Percentiles rank a stretch among this genome's conserved stretches.
Conservation (phyloP, 2,329 filamentous ascomycete genomes). For the Aspergillus sp. region DNA sequence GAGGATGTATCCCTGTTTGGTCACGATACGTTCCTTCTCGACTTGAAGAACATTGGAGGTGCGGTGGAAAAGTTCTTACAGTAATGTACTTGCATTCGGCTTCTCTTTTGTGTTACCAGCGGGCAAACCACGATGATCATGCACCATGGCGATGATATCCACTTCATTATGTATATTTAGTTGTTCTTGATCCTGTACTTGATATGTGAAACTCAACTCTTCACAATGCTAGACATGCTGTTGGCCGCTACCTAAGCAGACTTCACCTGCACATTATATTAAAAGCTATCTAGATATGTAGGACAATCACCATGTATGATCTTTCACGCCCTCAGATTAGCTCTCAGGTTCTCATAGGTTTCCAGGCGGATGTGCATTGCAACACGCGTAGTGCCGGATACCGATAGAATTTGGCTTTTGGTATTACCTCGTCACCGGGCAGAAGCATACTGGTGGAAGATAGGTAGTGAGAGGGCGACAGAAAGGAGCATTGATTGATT, state of each 20-base stretch:
- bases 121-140: neutral
- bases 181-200: neutral
- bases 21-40: conserved; percentile 92
- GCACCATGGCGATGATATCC: neutral
- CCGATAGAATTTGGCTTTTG: conserved; percentile 48
- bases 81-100: conserved; percentile 39
- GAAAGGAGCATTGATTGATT: too few relatives aligned
- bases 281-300: neutral
- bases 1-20: conserved; percentile 94
- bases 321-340: conserved; percentile 42
- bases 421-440: conserved; percentile 41
- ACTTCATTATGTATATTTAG: neutral
- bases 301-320: neutral
- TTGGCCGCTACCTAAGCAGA: too few relatives aligned
- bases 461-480: neutral
- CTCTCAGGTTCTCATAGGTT: conserved; percentile 47
- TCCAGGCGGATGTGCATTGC: conserved; percentile 30
- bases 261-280: neutral
- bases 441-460: neutral
- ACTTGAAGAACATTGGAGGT: conserved; percentile 87
- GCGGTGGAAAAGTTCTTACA: conserved; percentile 76
- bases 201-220: neutral
- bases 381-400: conserved; percentile 34
- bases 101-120: neutral
- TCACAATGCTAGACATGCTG: too few relatives aligned